A percentile compares a stretch with the other conserved stretches of the same genome.
phyloP scores from a whole-genome alignment of 2,329 filamentous ascomycete genomes.

The Aureobasidium sp. region DNA sequence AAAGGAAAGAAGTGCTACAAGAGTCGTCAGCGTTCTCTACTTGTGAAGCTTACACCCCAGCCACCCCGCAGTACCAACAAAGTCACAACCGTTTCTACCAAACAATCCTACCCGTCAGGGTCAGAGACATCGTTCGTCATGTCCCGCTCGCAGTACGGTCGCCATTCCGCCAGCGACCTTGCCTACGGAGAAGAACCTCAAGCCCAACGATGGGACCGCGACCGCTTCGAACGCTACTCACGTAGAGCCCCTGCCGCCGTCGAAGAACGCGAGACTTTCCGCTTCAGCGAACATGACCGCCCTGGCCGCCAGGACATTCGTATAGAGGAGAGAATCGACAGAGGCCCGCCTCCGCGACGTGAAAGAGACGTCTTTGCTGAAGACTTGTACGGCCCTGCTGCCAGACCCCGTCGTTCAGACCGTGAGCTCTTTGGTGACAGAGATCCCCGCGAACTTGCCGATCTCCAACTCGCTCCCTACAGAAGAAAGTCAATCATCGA shows the following conservation, averaged over 20 bases:
- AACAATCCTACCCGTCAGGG: neutral
- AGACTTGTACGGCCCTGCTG: slow-evolving; percentile 38
- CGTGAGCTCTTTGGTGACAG: slow-evolving; percentile 42
- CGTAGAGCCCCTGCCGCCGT: slow-evolving; percentile 21
- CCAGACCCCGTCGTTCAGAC: slow-evolving; percentile 31
- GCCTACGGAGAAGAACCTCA: slow-evolving; percentile 36
- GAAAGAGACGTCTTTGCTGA: slow-evolving; percentile 45
- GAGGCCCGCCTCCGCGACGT: slow-evolving; percentile 24
- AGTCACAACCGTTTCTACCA: slow-evolving; percentile 6
- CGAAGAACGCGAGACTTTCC: slow-evolving; percentile 37
- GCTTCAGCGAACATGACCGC: slow-evolving; percentile 31
- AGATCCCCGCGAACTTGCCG: slow-evolving; percentile 39
- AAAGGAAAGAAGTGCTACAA: neutral
- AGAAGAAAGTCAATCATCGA: slow-evolving; percentile 53
- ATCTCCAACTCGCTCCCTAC: slow-evolving; percentile 50
- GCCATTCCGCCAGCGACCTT: slow-evolving; percentile 35
- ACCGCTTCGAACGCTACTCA: slow-evolving; percentile 41
- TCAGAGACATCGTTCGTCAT: slow-evolving; percentile 4
- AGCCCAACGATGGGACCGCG: slow-evolving; percentile 43
- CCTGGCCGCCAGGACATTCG: slow-evolving; percentile 36
- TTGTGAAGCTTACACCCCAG: neutral
- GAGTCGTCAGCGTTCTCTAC: neutral
- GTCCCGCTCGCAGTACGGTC: slow-evolving; percentile 9
- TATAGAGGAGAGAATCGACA: slow-evolving; percentile 34
- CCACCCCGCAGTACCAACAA: slow-evolving; percentile 5